phyloP scores from a whole-genome alignment of 2,329 filamentous ascomycete genomes.

The Penicillium olsonii region DNA sequence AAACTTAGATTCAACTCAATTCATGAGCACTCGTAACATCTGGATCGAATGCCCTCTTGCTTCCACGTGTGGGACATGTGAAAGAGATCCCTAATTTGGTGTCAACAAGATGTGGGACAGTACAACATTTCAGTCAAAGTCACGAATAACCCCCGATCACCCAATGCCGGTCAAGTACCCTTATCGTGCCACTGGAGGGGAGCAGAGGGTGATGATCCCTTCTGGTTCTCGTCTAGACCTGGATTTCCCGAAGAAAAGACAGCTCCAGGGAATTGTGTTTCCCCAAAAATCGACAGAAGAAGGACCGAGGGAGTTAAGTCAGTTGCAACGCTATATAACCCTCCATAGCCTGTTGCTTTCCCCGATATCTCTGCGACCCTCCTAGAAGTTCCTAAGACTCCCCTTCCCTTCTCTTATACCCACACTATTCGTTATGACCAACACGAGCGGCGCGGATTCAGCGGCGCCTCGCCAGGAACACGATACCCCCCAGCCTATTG shows the following conservation, averaged over 20 bases:
- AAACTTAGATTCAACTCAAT: background rate
- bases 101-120: conserved; percentile 2
- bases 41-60: background rate
- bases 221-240: background rate
- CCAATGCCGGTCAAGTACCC: conserved; percentile 5
- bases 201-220: background rate
- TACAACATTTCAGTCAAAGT: conserved; percentile 2
- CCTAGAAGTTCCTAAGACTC: background rate
- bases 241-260: background rate
- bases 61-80: conserved; percentile 2
- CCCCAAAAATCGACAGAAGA: background rate
- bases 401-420: background rate
- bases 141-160: conserved; percentile 11
- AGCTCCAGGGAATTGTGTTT: background rate
- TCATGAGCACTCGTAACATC: background rate
- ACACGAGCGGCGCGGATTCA: conserved; percentile 12
- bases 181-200: background rate
- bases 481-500: conserved; percentile 19
- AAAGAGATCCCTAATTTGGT: background rate
- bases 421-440: conserved; percentile 2
- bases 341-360: background rate
- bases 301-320: background rate
- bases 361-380: background rate
- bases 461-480: conserved; percentile 6
- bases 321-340: conserved; percentile 6